Base-by-base conservation (phyloP, 805 yeast genomes). In the Barnettozyma botsteinii region DNA sequence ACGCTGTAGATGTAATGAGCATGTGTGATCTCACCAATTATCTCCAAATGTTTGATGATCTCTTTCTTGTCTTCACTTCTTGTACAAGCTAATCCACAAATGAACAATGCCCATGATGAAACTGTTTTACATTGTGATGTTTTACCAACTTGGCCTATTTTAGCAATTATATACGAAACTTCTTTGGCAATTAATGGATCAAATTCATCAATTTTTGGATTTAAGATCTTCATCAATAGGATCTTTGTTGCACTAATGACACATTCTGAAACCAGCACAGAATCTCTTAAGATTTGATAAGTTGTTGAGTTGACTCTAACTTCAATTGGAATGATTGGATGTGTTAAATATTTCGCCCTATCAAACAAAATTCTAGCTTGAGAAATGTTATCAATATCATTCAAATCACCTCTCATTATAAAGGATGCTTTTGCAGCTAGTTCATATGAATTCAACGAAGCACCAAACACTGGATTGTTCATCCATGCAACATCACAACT, bases 391-490 rank as follows among this genome's bases (percentile, higher is more conserved):
- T 38, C 28, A 6, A 47, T 47, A 22, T 48, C 45, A 11, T 42
- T 30, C 9, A 32, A 3, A 22, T 47, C 41, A 27, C 25, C 25
- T 27, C 48, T 35, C 33, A 45, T 17, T 11, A 66, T 42, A 53
- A 61, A 65, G 1, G 63, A 56, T 0, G 62, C 58, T 41, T 66
- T 66, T 4, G 66, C 64, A 11, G 59, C 56, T 5, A 61, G 38
- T 39, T 65, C 69, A 43, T 53, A 65, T 0, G 65, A 47, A n/a
- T 58, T 64, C 7, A 55, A 48, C 1, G 68, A 60, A 5, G 68
- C 61, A 3, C 71, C 71, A 13, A 64, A 42, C 1, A 66, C 59
- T 0, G 71, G 71, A 42, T 66, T 64, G 40, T 66, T 66, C 67
- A 65, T 64, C 69, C 69, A 66, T 15, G 50, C 50, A 10, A 60